These are phyloP conservation scores for Penicillium waksmanii DNA, from an alignment of 495 filamentous ascomycete species.

Conservation along the genomic window DNA sequence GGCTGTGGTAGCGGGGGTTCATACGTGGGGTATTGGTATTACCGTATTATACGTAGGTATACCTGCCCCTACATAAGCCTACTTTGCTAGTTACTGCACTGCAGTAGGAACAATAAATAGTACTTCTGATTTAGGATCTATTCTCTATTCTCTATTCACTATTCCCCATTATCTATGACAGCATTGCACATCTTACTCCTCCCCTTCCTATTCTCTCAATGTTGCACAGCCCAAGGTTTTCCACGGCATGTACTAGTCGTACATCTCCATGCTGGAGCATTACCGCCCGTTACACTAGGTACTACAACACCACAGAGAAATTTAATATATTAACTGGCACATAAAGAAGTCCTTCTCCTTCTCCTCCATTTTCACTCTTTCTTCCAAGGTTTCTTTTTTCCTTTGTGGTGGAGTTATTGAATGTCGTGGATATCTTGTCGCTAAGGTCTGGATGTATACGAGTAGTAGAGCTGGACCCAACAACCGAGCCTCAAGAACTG, in stretches of 20 bases:
- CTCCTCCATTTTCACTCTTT: too few relatives aligned
- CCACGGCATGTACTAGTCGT: neutral
- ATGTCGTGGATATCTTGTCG: too few relatives aligned
- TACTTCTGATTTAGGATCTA: neutral
- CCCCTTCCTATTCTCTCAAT: neutral
- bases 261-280: conserved; percentile 4
- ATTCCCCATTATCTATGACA: too few relatives aligned
- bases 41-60: neutral
- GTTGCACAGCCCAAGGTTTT: conserved; percentile 3
- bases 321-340: too few relatives aligned
- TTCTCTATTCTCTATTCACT: too few relatives aligned
- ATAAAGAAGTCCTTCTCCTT: too few relatives aligned
- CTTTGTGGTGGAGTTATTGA: too few relatives aligned
- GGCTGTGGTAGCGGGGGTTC: conserved; percentile 28
- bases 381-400: too few relatives aligned
- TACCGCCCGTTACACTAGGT: conserved; percentile 7
- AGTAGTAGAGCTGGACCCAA: neutral
- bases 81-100: too few relatives aligned
- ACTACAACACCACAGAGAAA: neutral
- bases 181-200: neutral
- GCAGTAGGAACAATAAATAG: neutral
- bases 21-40: neutral
- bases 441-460: too few relatives aligned
- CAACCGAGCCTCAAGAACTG: conserved; percentile 1
- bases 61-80: neutral